A percentile compares a stretch with the other conserved stretches of the same genome.
phyloP scores from a whole-genome alignment of 2,329 filamentous ascomycete species.

The Phyllosticta citrichinensis region DNA sequence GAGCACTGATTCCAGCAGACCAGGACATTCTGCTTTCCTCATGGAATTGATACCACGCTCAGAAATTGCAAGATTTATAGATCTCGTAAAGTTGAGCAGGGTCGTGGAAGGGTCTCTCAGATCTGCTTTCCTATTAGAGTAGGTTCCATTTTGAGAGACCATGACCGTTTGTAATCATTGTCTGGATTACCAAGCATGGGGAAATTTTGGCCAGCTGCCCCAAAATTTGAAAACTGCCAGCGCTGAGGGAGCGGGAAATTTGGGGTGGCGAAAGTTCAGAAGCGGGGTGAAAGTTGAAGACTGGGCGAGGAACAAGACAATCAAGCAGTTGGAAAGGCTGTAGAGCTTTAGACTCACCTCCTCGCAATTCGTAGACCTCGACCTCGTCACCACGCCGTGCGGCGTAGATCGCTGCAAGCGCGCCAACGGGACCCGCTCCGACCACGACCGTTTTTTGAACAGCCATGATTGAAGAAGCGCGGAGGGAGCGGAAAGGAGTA shows the following conservation, averaged over 20 bases:
- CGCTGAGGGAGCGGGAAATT: not conserved
- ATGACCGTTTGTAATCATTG: not conserved
- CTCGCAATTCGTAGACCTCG: conserved; percentile 85
- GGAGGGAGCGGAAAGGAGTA: not conserved
- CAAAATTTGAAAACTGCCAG: not conserved
- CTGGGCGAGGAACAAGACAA: not conserved
- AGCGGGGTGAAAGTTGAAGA: not conserved
- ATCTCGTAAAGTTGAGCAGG: conserved; percentile 91
- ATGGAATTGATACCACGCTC: conserved; percentile 90
- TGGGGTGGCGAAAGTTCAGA: not conserved
- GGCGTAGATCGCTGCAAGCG: conserved; percentile 84
- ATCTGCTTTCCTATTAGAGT: conserved; percentile 46
- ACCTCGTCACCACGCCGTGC: conserved; percentile 80
- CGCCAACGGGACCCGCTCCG: conserved; percentile 87
- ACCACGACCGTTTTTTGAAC: conserved; percentile 69
- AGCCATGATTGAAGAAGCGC: conserved; percentile 6
- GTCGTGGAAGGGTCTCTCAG: conserved; percentile 72
- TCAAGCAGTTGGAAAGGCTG: not conserved
- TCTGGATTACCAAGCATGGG: not conserved
- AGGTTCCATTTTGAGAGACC: not conserved
- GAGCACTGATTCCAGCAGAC: conserved; percentile 64
- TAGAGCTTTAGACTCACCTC: conserved; percentile 50
- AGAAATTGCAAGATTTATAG: conserved; percentile 94
- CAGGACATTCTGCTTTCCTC: conserved; percentile 54
- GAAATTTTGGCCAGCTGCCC: not conserved